These are phyloP conservation scores for Arthrobotrys sinensis DNA, from an alignment of 2,329 filamentous ascomycete genomes.

Conservation along the genomic window DNA sequence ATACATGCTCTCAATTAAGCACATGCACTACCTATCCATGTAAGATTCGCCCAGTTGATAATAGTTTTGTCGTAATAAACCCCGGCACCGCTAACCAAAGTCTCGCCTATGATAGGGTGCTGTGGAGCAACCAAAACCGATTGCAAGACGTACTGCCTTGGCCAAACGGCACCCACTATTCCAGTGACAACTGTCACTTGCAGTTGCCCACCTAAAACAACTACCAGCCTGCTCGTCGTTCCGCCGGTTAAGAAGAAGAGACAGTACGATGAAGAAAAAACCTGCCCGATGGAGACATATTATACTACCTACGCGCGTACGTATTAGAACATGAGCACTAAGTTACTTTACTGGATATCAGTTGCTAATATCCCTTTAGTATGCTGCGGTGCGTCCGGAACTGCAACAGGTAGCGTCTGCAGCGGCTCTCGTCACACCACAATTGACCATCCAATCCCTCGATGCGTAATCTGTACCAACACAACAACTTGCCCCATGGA, in stretches of 20 bases:
- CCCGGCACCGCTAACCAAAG: no score
- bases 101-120: neutral
- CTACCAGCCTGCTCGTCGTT: neutral
- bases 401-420: constrained; percentile 44
- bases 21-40: constrained; percentile 20
- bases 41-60: neutral
- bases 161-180: neutral
- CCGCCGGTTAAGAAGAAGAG: neutral
- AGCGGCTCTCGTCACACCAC: constrained; percentile 38
- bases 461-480: constrained; percentile 35
- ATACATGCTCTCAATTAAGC: neutral
- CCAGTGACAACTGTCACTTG: neutral
- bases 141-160: constrained; percentile 22
- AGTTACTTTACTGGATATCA: neutral
- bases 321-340: neutral
- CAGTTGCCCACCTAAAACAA: constrained; percentile 17
- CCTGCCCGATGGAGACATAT: constrained; percentile 50
- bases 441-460: constrained; percentile 38
- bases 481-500: constrained; percentile 41
- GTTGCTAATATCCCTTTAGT: neutral
- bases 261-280: constrained; percentile 15
- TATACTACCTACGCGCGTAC: constrained; percentile 50
- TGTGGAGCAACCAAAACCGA: constrained; percentile 27
- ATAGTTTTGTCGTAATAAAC: no score
- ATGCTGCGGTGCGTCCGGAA: constrained; percentile 44